A percentile compares a stretch with the other conserved stretches of the same genome.
Conservation (phyloP, 371 early-diverging fungal genomes). For the Mucor racemosus region DNA sequence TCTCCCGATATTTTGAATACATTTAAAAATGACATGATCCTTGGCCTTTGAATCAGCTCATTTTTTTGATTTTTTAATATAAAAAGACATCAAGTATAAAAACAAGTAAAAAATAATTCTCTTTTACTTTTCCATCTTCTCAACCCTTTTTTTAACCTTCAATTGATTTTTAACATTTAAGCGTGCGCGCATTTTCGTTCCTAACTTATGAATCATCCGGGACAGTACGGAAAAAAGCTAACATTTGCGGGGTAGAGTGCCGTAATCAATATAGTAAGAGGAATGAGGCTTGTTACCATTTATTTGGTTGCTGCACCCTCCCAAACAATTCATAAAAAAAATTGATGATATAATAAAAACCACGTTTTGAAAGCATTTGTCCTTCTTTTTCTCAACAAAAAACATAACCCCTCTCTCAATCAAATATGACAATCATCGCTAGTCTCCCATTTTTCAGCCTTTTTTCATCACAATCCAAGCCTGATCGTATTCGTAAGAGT, state of each 20-base stretch:
- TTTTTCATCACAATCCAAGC: slow-evolving; percentile 35
- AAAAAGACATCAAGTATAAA: slow-evolving; percentile 4
- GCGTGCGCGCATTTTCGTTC: neutral
- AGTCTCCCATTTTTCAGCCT: slow-evolving; percentile 35
- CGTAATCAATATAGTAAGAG: slow-evolving; percentile 9
- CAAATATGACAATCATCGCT: slow-evolving; percentile 33
- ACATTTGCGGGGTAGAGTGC: slow-evolving; percentile 9
- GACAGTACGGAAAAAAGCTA: slow-evolving; percentile 23
- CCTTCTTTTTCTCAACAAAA: slow-evolving; percentile 12
- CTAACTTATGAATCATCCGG: slow-evolving; percentile 39
- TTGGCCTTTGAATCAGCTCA: slow-evolving; percentile 5
- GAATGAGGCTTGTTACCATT: slow-evolving; percentile 3
- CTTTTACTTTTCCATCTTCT: neutral
- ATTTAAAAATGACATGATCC: slow-evolving; percentile 15
- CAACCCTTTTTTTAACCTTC: neutral
- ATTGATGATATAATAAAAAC: slow-evolving; percentile 11
- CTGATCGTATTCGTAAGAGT: slow-evolving; percentile 44
- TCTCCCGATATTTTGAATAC: neutral
- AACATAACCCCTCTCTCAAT: slow-evolving; percentile 1
- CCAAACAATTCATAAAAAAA: neutral
- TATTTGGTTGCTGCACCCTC: slow-evolving; percentile 3
- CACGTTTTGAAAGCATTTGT: slow-evolving; percentile 9
- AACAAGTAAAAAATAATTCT: slow-evolving; percentile 12
- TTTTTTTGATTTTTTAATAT: neutral
- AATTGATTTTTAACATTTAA: neutral